phyloP scores from a whole-genome alignment of 2,329 filamentous ascomycete species.

The Truncatella angustata region DNA sequence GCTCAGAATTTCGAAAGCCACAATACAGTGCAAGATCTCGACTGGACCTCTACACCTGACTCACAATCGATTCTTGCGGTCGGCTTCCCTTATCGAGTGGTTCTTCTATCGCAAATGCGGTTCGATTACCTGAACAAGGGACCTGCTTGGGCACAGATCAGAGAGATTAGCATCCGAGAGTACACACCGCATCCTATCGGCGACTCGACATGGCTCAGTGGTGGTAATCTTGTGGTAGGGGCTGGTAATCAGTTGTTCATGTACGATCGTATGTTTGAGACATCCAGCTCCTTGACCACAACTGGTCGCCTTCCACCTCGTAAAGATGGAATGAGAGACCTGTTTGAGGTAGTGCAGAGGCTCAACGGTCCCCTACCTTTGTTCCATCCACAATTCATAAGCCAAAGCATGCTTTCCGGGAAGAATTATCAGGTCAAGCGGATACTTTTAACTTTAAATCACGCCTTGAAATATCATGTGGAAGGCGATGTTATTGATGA shows the following conservation, averaged over 20 bases:
- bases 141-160: slow-evolving; percentile 84
- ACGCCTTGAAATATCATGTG: slow-evolving; percentile 77
- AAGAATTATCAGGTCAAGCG: slow-evolving; percentile 70
- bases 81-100: slow-evolving; percentile 83
- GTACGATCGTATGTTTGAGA: slow-evolving; percentile 72
- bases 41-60: slow-evolving; percentile 92
- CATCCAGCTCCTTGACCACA: slow-evolving; percentile 58
- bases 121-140: slow-evolving; percentile 89
- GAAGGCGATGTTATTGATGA: slow-evolving; percentile 79
- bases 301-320: slow-evolving; percentile 46
- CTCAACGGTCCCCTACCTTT: slow-evolving; percentile 85
- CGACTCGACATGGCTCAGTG: slow-evolving; percentile 86
- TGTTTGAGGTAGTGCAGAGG: slow-evolving; percentile 79
- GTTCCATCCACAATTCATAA: slow-evolving; percentile 89
- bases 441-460: slow-evolving; percentile 70
- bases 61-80: slow-evolving; percentile 86
- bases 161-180: slow-evolving; percentile 77
- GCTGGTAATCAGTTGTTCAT: slow-evolving; percentile 90
- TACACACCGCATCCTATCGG: slow-evolving; percentile 87
- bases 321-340: slow-evolving; percentile 56
- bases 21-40: slow-evolving; percentile 79
- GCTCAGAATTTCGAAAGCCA: slow-evolving; percentile 70
- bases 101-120: slow-evolving; percentile 81
- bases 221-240: slow-evolving; percentile 82
- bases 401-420: slow-evolving; percentile 80